Base-by-base conservation (phyloP, 768 basidiomycete genomes). In the Leccinellum albellum region DNA sequence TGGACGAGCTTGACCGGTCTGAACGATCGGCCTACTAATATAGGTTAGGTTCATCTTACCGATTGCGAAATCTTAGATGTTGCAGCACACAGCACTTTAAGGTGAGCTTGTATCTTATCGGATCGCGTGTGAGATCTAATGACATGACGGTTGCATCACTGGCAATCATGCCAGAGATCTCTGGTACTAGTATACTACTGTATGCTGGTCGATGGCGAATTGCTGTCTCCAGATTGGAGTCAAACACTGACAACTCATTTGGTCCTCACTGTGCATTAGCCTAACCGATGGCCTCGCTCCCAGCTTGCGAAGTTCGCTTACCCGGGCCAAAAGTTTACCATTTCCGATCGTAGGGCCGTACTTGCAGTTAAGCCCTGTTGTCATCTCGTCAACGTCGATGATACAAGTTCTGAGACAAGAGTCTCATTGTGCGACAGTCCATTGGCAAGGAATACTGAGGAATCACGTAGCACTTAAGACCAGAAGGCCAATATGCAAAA, bases 41-140 rank as follows among this genome's bases (percentile, higher is more conserved):
- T 48, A 20, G 40, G 40, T 54, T 48, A 20, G 40, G 40, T 54
- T 37, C 29, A 3, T 35, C 15, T 21, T 24, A 46, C 15, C n/a
- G 17, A 40, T 12, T 17, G 29, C 32, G 26, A 31, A 32, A 21
- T 32, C 31, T 21, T 23, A 8, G 15, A 50, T 14, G 23, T 40
- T 28, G 29, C 20, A 21, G 42, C 26, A 23, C 32, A 31, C 9
- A 29, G 49, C 20, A 28, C n/a, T n/a, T n/a, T n/a, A 26, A 50
- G 37, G 51, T 29, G 48, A 29, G 26, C 45, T 15, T 35, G 45
- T 42, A 46, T 24, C 56, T 54, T 44, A 53, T 60, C 49, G 13
- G 33, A 49, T 28, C 2, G 7, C 26, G 8, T 35, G 45, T 47
- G 26, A 23, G 21, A 26, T 47, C 23, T 10, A 21, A 14, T 7